phyloP scores from a whole-genome alignment of 306 rosid species.

The Pterocarpus santalinus region DNA sequence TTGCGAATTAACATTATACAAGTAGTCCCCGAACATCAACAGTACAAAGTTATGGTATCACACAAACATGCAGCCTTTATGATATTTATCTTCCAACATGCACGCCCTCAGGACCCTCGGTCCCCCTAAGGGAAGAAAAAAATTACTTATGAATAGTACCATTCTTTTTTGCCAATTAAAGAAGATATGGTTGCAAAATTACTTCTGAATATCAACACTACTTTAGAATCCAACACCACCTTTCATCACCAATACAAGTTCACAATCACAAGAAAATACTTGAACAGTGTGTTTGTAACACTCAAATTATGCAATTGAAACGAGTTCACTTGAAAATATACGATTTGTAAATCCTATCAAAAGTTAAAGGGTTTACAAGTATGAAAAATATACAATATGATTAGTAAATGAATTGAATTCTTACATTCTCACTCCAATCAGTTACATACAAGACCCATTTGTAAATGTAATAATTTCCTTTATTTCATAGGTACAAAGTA shows the following conservation, averaged over 20 bases:
- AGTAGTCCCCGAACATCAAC: neutral
- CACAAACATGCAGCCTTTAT: neutral
- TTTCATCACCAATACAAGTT: neutral
- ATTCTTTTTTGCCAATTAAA: neutral
- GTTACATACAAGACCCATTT: neutral
- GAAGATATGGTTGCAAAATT: neutral
- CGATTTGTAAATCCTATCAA: neutral
- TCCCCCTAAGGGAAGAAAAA: slow-evolving; percentile 1
- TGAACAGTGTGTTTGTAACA: neutral
- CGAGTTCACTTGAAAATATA: neutral
- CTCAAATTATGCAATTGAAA: neutral
- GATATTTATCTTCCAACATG: slow-evolving; percentile 1
- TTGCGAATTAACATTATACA: neutral
- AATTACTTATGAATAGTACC: neutral
- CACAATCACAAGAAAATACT: neutral
- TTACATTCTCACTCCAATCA: neutral
- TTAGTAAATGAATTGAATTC: slow-evolving; percentile 2
- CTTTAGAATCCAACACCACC: neutral
- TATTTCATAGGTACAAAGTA: neutral
- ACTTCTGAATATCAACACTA: neutral
- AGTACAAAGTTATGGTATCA: neutral
- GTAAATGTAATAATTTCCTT: neutral
- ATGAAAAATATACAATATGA: neutral
- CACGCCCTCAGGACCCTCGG: neutral
- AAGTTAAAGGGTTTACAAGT: neutral